Percentiles rank a stretch among this genome's conserved stretches.
Conservation (phyloP, 148 eudicot species). For the Suaeda aralocaspica region DNA sequence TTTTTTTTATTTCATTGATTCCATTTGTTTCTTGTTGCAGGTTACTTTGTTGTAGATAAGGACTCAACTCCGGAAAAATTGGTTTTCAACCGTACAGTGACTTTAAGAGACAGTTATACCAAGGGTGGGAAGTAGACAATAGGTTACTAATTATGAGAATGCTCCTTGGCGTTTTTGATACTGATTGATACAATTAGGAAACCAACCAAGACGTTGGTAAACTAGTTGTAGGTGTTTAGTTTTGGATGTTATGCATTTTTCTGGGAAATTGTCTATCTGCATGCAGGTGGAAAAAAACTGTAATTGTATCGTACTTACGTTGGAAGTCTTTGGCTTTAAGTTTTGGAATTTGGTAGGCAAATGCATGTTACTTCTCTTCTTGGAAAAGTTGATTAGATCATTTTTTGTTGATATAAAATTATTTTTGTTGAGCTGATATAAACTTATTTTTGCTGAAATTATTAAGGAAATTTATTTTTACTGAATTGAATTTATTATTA, state of each 20-base stretch:
- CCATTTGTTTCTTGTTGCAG: slow-evolving; percentile 27
- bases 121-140: slow-evolving; percentile 34
- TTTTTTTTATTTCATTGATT: neutral
- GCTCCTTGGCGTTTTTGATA: neutral
- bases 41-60: slow-evolving; percentile 80
- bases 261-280: neutral
- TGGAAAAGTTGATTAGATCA: no score
- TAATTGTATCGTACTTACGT: no score
- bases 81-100: slow-evolving; percentile 77
- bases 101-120: slow-evolving; percentile 64
- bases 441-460: no score
- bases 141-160: neutral
- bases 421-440: no score
- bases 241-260: neutral
- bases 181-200: neutral
- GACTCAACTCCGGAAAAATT: slow-evolving; percentile 68
- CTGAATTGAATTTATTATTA: no score
- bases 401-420: no score
- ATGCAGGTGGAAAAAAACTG: neutral
- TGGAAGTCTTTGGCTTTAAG: neutral
- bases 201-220: neutral
- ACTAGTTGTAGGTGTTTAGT: neutral
- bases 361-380: no score
- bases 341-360: neutral
- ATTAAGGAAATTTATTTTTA: no score